Percentiles rank a stretch among this genome's conserved stretches.
phyloP scores from a whole-genome alignment of 2,329 filamentous ascomycete species.

The Talaromyces rugulosus region DNA sequence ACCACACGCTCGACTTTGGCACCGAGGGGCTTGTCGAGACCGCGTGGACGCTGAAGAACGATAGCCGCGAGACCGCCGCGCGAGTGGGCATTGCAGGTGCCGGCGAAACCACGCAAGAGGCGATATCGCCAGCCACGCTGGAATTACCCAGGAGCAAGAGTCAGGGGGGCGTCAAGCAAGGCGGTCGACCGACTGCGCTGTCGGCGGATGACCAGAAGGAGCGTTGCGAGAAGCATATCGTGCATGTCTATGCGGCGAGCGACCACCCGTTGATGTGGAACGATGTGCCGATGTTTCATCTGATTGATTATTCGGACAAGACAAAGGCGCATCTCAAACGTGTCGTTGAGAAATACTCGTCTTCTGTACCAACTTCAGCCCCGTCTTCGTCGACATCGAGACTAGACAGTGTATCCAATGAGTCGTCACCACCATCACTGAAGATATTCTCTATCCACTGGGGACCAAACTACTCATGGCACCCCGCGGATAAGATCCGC shows the following conservation, averaged over 20 bases:
- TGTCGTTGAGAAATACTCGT: conserved; percentile 5
- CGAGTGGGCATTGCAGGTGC: conserved; percentile 29
- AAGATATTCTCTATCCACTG: conserved; percentile 40
- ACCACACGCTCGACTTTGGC: conserved; percentile 37
- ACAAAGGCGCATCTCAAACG: conserved; percentile 21
- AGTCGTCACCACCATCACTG: conserved; percentile 17
- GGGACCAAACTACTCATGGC: conserved; percentile 39
- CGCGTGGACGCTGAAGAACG: conserved; percentile 21
- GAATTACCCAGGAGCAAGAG: conserved; percentile 15
- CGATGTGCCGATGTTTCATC: conserved; percentile 29
- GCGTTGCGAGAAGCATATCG: conserved; percentile 9
- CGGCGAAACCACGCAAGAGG: conserved; percentile 27
- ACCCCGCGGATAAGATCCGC: conserved; percentile 26
- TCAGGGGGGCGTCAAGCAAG: conserved; percentile 1
- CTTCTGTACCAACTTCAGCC: not conserved
- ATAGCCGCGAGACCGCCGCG: conserved; percentile 4
- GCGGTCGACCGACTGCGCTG: not conserved
- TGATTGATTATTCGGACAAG: conserved; percentile 30
- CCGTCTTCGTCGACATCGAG: conserved; percentile 13
- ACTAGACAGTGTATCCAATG: not conserved
- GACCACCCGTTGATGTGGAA: conserved; percentile 35
- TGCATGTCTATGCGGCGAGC: conserved; percentile 34
- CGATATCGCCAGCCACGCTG: conserved; percentile 25
- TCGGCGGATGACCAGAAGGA: not conserved
- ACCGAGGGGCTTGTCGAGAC: conserved; percentile 33